These are phyloP conservation scores for Dryas octopetala DNA, from an alignment of 306 rosid species.

Conservation along the genomic window DNA sequence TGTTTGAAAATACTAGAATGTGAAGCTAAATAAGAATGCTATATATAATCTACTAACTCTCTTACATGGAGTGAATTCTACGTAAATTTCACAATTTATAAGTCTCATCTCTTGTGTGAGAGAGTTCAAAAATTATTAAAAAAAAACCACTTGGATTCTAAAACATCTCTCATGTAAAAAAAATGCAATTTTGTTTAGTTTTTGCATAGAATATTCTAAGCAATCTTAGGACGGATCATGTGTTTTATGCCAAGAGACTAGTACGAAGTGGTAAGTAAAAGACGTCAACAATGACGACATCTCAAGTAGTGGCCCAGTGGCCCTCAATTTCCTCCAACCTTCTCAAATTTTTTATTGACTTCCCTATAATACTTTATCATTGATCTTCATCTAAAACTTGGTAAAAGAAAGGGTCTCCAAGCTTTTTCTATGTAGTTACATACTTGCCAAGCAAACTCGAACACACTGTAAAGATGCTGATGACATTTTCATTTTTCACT, in stretches of 20 bases:
- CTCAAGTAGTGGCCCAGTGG: slow-evolving; percentile 4
- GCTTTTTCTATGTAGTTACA: slow-evolving; percentile 9
- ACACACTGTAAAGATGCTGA: background rate
- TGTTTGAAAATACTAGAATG: no score
- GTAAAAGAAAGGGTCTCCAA: slow-evolving; percentile 2
- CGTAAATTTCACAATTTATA: no score
- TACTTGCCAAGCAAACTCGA: slow-evolving; percentile 8
- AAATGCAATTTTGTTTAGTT: background rate
- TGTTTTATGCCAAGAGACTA: background rate
- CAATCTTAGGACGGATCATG: background rate
- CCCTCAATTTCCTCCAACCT: slow-evolving; percentile 10
- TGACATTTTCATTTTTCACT: slow-evolving; percentile 27
- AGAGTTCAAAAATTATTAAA: no score
- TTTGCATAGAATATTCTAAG: background rate
- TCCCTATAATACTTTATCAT: background rate
- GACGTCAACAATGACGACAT: slow-evolving; percentile 61
- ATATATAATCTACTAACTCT: no score
- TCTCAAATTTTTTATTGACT: background rate
- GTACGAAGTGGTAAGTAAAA: background rate
- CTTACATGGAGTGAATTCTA: no score
- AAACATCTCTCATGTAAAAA: background rate
- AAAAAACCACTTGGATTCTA: background rate
- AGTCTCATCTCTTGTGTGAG: no score
- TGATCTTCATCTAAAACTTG: background rate
- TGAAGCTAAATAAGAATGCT: no score